phyloP scores from a whole-genome alignment of 495 filamentous ascomycete genomes.

The Penicillium lividum region DNA sequence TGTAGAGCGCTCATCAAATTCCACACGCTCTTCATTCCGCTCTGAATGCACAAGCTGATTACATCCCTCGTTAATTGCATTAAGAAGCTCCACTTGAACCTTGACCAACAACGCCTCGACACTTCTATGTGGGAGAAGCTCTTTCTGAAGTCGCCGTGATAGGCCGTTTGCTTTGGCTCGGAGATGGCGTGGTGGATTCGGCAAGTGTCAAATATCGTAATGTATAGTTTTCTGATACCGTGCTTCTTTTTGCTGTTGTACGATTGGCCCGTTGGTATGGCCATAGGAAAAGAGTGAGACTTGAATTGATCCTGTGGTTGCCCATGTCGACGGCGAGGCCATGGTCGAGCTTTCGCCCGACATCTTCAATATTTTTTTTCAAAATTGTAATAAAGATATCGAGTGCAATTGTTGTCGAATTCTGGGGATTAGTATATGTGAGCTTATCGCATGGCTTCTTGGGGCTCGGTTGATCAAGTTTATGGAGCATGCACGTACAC shows the following conservation, averaged over 20 bases:
- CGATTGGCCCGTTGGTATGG: slow-evolving; percentile 15
- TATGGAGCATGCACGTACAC: no score
- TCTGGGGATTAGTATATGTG: no score
- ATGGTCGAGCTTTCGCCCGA: background rate
- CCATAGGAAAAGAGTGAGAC: slow-evolving; percentile 14
- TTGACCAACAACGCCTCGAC: slow-evolving; percentile 7
- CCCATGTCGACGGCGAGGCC: background rate
- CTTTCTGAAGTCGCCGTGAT: slow-evolving; percentile 15
- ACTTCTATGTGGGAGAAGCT: slow-evolving; percentile 13
- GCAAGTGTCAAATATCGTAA: slow-evolving; percentile 17
- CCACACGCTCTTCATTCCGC: background rate
- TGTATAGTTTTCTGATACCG: slow-evolving; percentile 1
- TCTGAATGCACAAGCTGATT: background rate
- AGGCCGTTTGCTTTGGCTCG: slow-evolving; percentile 12
- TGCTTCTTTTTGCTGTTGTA: background rate
- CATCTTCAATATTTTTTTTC: no score
- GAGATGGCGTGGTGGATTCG: slow-evolving; percentile 15
- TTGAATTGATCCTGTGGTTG: background rate
- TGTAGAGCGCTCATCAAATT: background rate
- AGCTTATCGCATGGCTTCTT: no score
- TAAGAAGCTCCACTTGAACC: slow-evolving; percentile 1
- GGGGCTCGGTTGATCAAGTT: no score
- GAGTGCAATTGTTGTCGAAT: no score
- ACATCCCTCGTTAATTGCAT: background rate
- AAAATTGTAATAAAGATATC: no score